A percentile compares a stretch with the other conserved stretches of the same genome.
These are phyloP conservation scores for Fomes fomentarius DNA, from an alignment of 1,284 basidiomycete genomes.

Conservation along the genomic window DNA sequence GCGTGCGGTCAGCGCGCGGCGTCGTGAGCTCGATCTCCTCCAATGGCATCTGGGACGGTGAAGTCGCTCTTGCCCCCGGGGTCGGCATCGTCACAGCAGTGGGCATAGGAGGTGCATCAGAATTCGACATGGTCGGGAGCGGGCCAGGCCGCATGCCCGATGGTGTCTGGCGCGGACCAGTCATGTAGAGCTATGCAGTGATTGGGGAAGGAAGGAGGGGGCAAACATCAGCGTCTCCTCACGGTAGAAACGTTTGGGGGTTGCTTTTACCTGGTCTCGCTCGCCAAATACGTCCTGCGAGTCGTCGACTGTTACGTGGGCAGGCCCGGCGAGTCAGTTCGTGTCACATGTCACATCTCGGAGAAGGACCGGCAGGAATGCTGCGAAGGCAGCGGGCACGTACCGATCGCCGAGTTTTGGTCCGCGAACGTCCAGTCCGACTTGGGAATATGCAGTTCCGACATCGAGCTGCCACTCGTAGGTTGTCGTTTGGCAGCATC, in stretches of 20 bases:
- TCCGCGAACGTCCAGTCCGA: constrained; percentile 55
- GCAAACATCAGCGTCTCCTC: neutral
- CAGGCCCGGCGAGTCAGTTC: neutral
- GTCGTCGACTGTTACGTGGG: constrained; percentile 42
- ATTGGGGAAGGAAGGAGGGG: neutral
- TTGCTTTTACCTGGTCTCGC: constrained; percentile 43
- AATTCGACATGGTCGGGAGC: constrained; percentile 2
- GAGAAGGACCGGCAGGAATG: too few species aligned
- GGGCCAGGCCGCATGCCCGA: neutral
- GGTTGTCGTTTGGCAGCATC: constrained; percentile 24
- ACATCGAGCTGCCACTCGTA: constrained; percentile 6
- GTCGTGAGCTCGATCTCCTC: constrained; percentile 33
- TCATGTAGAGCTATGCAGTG: constrained; percentile 22
- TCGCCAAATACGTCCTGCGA: constrained; percentile 59
- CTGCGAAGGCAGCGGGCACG: constrained; percentile 26
- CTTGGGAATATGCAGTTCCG: constrained; percentile 29
- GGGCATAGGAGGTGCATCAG: constrained; percentile 12
- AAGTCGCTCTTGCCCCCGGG: constrained; percentile 8
- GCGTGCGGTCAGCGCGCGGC: constrained; percentile 14
- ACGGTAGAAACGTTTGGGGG: neutral
- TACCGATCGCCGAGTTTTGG: constrained; percentile 53
- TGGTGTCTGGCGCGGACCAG: constrained; percentile 19
- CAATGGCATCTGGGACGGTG: constrained; percentile 12
- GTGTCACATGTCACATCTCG: neutral
- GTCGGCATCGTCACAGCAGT: constrained; percentile 24